Conservation (phyloP, 306 rosid genomes). For the Lotus japonicus region DNA sequence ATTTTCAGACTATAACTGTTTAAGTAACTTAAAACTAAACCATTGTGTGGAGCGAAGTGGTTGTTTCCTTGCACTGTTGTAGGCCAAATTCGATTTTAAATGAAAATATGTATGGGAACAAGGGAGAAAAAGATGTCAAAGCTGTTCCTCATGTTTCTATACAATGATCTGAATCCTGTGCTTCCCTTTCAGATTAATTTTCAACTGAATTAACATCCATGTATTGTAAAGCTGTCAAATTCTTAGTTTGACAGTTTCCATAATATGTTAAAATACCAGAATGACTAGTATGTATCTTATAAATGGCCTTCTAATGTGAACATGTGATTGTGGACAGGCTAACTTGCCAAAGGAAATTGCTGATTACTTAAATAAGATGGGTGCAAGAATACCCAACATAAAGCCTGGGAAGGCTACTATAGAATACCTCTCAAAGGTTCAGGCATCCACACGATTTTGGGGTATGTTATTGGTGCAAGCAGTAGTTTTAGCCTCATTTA, state of each 20-base stretch:
- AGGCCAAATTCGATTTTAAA: conserved; percentile 3
- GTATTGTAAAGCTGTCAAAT: not conserved
- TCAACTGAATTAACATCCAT: not conserved
- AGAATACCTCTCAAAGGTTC: conserved; percentile 88
- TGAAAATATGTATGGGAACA: conserved; percentile 1
- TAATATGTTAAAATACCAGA: not conserved
- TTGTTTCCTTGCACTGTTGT: not conserved
- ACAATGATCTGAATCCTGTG: conserved; percentile 1
- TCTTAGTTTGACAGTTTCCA: not conserved
- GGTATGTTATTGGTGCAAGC: conserved; percentile 43
- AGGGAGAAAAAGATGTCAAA: not conserved
- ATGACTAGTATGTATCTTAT: conserved; percentile 1
- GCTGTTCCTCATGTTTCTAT: not conserved
- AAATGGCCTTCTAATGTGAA: not conserved
- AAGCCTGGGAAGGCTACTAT: conserved; percentile 98
- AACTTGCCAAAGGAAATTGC: conserved; percentile 99
- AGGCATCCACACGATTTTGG: conserved; percentile 98
- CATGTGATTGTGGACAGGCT: conserved; percentile 55
- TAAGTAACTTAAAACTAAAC: not conserved
- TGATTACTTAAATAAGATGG: conserved; percentile 98
- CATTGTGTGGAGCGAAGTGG: not conserved
- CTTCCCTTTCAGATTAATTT: conserved; percentile 1
- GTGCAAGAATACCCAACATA: conserved; percentile 86
- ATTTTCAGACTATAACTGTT: not conserved
- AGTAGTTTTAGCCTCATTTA: conserved; percentile 9